A percentile compares a stretch with the other conserved stretches of the same genome.
phyloP scores from a whole-genome alignment of 805 yeast species.

The Kazachstania bromeliacearum region DNA sequence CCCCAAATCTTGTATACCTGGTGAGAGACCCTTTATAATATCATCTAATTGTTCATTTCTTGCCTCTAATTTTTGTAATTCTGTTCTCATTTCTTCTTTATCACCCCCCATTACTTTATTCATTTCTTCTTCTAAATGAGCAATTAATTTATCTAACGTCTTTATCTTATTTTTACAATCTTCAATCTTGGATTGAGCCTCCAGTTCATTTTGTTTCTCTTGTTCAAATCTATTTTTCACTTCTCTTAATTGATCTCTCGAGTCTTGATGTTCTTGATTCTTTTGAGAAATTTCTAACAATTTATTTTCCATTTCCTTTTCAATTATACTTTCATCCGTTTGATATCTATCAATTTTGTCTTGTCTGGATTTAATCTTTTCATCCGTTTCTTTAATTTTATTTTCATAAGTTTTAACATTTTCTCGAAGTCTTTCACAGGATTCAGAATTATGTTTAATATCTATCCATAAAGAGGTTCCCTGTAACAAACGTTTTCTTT shows the following conservation, averaged over 20 bases:
- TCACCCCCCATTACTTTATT: constrained; percentile 26
- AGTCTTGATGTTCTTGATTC: constrained; percentile 14
- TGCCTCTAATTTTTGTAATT: constrained; percentile 8
- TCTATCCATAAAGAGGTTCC: constrained; percentile 46
- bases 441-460: constrained; percentile 17
- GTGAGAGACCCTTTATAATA: constrained; percentile 4
- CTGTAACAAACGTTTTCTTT: constrained; percentile 32
- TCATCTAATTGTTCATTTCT: constrained; percentile 9
- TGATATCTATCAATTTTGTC: constrained; percentile 23
- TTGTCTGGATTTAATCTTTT: constrained; percentile 15
- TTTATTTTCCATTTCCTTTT: constrained; percentile 12
- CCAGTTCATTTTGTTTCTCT: constrained; percentile 16
- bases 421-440: constrained; percentile 11
- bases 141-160: constrained; percentile 15
- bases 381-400: constrained; percentile 13
- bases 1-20: constrained; percentile 12
- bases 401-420: constrained; percentile 11
- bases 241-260: constrained; percentile 11
- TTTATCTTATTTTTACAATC: constrained; percentile 16
- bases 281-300: constrained; percentile 9
- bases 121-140: constrained; percentile 20
- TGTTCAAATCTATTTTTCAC: constrained; percentile 14
- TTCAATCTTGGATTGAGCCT: constrained; percentile 14
- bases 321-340: constrained; percentile 13
- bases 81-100: constrained; percentile 20